These are phyloP conservation scores for Cutaneotrichosporon daszewskae DNA, from an alignment of 1,284 basidiomycete genomes.

Conservation along the genomic window DNA sequence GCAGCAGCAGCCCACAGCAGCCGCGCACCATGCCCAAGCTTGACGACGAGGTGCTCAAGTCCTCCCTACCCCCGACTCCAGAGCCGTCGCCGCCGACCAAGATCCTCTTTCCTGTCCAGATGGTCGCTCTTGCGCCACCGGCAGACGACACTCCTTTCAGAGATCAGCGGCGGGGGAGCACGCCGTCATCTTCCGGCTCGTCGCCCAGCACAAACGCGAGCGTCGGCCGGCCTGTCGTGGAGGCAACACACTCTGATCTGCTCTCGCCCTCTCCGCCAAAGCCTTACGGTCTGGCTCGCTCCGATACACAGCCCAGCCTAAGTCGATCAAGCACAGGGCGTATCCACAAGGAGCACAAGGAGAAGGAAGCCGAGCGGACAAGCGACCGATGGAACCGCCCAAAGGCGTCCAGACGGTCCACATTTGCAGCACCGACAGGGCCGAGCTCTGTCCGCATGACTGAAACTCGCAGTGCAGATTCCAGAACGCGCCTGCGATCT, in stretches of 20 bases:
- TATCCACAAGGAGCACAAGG: constrained; percentile 11
- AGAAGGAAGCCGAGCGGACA: constrained; percentile 1
- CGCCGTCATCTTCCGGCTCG: constrained; percentile 4
- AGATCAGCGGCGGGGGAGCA: not conserved
- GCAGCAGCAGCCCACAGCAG: not conserved
- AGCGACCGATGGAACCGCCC: too few relatives aligned
- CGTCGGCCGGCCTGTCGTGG: not conserved
- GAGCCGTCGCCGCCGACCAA: constrained; percentile 30
- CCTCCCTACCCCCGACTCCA: constrained; percentile 26
- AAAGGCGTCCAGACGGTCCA: constrained; percentile 8
- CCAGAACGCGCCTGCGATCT: constrained; percentile 21
- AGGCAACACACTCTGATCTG: not conserved
- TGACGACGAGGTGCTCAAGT: constrained; percentile 19
- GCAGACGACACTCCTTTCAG: too few relatives aligned
- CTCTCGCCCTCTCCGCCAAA: constrained; percentile 10
- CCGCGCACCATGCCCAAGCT: not conserved
- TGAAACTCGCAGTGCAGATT: constrained; percentile 31
- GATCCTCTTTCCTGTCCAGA: constrained; percentile 22
- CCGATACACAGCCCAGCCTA: constrained; percentile 8
- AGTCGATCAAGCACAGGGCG: constrained; percentile 5
- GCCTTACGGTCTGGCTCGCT: not conserved
- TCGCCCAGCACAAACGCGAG: constrained; percentile 9
- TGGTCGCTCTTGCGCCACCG: constrained; percentile 30
- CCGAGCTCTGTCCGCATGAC: constrained; percentile 35
- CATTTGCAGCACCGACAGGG: constrained; percentile 23